A percentile compares a stretch with the other conserved stretches of the same genome.
phyloP scores from a whole-genome alignment of 306 rosid genomes.

The Mimosa pudica region DNA sequence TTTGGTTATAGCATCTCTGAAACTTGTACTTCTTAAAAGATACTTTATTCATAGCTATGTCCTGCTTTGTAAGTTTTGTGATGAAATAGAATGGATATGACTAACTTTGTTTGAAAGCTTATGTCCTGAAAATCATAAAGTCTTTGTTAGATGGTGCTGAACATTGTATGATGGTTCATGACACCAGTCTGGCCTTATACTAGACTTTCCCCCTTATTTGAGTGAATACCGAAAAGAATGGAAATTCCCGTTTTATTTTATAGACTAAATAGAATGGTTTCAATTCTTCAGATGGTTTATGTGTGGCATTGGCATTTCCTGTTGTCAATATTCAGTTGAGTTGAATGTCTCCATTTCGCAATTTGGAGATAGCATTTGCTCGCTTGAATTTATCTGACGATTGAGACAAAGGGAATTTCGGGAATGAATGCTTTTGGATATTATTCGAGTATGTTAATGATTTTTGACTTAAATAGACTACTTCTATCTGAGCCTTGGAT shows the following conservation, averaged over 20 bases:
- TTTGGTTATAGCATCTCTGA: constrained; percentile 22
- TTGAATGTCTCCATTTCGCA: constrained; percentile 1
- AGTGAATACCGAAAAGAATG: neutral
- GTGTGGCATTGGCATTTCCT: constrained; percentile 10
- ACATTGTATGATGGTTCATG: constrained; percentile 6
- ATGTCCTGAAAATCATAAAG: constrained; percentile 4
- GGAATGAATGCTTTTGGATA: neutral
- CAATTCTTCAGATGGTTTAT: constrained; percentile 8
- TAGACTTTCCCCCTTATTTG: constrained; percentile 3
- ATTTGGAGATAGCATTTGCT: neutral
- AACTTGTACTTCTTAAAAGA: constrained; percentile 19
- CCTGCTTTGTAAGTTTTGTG: constrained; percentile 15
- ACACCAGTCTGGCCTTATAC: constrained; percentile 10
- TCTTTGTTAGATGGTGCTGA: constrained; percentile 4
- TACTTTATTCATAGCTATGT: constrained; percentile 12
- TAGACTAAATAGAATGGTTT: neutral
- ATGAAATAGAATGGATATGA: constrained; percentile 23
- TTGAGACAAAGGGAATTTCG: constrained; percentile 14
- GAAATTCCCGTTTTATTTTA: neutral
- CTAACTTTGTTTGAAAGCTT: neutral
- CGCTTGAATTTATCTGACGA: constrained; percentile 2
- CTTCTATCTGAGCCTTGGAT: neutral
- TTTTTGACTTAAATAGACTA: constrained; percentile 12
- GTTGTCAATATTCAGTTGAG: constrained; percentile 2
- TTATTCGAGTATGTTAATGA: neutral